Evolutionary conservation across 23 red algal genomes (phyloP).

Genomic region (Gracilariopsis chorda): DNA sequence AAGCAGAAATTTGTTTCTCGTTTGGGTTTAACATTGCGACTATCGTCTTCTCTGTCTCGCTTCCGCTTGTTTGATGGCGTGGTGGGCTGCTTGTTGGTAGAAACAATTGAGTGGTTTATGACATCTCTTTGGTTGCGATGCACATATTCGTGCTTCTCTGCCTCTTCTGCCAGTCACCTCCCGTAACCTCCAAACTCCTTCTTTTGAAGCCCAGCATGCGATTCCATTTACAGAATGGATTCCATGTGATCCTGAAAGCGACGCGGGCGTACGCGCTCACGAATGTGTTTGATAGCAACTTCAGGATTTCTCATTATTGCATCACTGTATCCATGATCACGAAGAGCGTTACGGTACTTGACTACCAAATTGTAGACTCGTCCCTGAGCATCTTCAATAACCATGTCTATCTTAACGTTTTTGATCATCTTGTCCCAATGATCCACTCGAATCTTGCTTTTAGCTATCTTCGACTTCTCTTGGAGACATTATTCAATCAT

Average conservation of each 20-base stretch:
- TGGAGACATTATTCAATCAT: not conserved
- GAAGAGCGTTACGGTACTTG: not conserved
- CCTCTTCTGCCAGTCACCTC: not conserved
- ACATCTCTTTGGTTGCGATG: not conserved
- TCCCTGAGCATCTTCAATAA: not conserved
- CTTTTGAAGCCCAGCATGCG: not conserved
- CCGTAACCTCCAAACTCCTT: slow-evolving; percentile 26
- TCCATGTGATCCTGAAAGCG: not conserved
- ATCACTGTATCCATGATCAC: not conserved
- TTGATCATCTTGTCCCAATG: not conserved
- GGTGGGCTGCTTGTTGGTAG: not conserved
- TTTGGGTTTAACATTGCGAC: not conserved
- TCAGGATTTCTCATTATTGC: slow-evolving; percentile 1
- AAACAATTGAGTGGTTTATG: not conserved
- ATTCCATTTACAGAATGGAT: not conserved
- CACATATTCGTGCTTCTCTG: not conserved
- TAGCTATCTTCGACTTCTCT: not conserved
- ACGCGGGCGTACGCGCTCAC: not conserved
- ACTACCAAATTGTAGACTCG: not conserved
- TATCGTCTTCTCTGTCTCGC: not conserved
- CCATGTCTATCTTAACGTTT: slow-evolving; percentile 23
- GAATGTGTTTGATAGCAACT: slow-evolving; percentile 42
- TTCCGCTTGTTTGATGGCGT: not conserved
- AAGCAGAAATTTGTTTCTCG: not conserved
- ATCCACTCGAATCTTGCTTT: not conserved